Conservation (phyloP, 345 rosid genomes). For the Psidium guajava region DNA sequence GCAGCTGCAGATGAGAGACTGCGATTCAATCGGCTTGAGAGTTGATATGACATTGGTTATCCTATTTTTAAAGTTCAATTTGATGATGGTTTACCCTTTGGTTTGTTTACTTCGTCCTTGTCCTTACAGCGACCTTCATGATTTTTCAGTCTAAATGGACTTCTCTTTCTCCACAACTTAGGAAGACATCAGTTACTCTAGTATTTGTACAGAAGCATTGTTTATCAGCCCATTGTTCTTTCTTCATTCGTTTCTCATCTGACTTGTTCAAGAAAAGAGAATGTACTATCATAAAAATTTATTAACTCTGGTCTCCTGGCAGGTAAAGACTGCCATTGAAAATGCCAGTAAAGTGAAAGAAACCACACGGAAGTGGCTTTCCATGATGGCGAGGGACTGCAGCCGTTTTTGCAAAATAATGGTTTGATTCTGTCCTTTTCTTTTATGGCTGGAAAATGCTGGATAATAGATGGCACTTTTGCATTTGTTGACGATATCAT, state of each 20-base stretch:
- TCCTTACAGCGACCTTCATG: neutral
- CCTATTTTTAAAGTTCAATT: neutral
- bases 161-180: neutral
- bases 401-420: slow-evolving; percentile 79
- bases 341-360: slow-evolving; percentile 54
- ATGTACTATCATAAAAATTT: neutral
- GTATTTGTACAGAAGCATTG: neutral
- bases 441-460: neutral
- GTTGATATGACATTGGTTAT: neutral
- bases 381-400: slow-evolving; percentile 58
- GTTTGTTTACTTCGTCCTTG: neutral
- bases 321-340: slow-evolving; percentile 41
- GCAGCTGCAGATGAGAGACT: neutral
- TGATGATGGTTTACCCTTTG: neutral
- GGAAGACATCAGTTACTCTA: neutral
- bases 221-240: neutral
- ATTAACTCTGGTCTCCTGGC: neutral
- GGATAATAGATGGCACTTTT: neutral
- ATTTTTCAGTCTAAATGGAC: neutral
- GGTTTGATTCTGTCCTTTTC: slow-evolving; percentile 32
- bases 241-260: neutral
- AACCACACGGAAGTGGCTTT: slow-evolving; percentile 53
- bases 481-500: neutral
- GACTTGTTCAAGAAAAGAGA: neutral
- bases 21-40: neutral